A percentile compares a stretch with the other conserved stretches of the same genome.
These are phyloP conservation scores for Alternaria alternata DNA, from an alignment of 2,329 filamentous ascomycete genomes.

Conservation along the genomic window DNA sequence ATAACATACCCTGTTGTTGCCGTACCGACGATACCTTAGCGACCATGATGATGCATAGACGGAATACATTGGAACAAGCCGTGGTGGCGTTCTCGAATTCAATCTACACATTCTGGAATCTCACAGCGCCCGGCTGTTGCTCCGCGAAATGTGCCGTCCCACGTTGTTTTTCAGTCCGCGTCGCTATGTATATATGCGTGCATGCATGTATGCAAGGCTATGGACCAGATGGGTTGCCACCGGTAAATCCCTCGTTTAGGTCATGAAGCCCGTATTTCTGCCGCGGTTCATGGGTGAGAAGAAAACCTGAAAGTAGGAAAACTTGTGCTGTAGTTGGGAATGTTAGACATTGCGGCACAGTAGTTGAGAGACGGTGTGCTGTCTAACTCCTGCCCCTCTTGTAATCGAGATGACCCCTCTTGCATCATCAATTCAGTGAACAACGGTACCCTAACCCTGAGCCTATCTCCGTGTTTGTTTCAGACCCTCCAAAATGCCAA, in stretches of 20 bases:
- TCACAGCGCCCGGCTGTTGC: background rate
- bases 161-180: background rate
- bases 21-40: background rate
- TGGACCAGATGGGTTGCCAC: background rate
- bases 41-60: background rate
- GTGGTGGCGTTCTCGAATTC: background rate
- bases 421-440: background rate
- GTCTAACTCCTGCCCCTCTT: background rate
- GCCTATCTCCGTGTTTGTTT: background rate
- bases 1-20: background rate
- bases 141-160: background rate
- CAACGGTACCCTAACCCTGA: background rate
- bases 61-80: background rate
- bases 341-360: background rate
- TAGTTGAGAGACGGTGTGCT: background rate
- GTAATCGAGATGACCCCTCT: background rate
- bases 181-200: background rate
- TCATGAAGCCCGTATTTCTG: background rate
- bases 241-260: background rate
- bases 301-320: background rate
- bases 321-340: background rate
- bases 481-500: background rate
- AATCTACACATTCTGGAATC: background rate
- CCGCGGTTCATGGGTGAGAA: background rate
- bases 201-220: background rate